phyloP scores from a whole-genome alignment of 768 basidiomycete genomes.

The Hericium erinaceus region DNA sequence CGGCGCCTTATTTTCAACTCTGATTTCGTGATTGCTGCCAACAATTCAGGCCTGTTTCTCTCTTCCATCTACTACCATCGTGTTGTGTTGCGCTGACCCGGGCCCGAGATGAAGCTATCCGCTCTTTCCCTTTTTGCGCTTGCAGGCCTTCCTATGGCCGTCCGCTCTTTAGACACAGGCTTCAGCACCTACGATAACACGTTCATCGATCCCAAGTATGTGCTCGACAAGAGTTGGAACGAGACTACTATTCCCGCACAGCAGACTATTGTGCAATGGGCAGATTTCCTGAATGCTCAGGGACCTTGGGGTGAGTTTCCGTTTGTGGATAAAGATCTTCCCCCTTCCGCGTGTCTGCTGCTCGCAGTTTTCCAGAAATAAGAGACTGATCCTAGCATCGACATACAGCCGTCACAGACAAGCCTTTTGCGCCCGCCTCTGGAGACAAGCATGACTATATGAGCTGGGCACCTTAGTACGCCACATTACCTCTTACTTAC shows the following conservation, averaged over 20 bases:
- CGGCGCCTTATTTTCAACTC: too few species aligned
- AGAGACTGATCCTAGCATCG: too few species aligned
- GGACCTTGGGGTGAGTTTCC: constrained; percentile 12
- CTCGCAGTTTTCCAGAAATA: too few species aligned
- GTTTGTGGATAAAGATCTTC: too few species aligned
- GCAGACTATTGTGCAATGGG: constrained; percentile 11
- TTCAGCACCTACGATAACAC: constrained; percentile 8
- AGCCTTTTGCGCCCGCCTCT: constrained; percentile 2
- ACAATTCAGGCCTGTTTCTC: too few species aligned
- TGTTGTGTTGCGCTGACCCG: background rate
- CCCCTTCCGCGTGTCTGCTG: background rate
- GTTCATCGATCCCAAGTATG: constrained; percentile 9
- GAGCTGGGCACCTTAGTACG: constrained; percentile 13
- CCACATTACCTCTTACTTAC: background rate
- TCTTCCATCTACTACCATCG: too few species aligned
- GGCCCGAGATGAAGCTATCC: background rate
- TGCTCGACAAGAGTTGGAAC: constrained; percentile 5
- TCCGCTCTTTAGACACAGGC: background rate
- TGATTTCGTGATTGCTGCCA: too few species aligned
- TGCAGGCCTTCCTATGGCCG: background rate
- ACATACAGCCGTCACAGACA: constrained; percentile 10
- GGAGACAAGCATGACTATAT: constrained; percentile 10
- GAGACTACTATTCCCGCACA: constrained; percentile 6
- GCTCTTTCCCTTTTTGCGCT: background rate
- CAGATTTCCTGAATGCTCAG: constrained; percentile 9